phyloP scores from a whole-genome alignment of 1,139 yeast genomes.

The Sugiyamaella xylanicola region DNA sequence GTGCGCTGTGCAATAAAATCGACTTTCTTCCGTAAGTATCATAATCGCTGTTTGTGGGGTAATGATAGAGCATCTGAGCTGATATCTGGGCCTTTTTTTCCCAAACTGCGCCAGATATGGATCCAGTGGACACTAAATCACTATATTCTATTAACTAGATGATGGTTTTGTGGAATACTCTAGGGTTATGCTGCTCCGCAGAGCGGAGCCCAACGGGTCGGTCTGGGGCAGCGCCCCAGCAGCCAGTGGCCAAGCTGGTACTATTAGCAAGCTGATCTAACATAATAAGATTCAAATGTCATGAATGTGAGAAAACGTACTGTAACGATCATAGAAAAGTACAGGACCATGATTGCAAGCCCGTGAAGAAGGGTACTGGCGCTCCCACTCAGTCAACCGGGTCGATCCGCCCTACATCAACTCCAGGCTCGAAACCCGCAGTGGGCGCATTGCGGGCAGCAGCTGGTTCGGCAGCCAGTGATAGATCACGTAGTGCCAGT shows the following conservation, averaged over 20 bases:
- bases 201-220: conserved; percentile 1
- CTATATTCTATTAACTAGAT: too few species aligned
- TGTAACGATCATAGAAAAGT: conserved; percentile 55
- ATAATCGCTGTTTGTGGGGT: not conserved
- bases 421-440: conserved; percentile 3
- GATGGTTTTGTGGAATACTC: too few species aligned
- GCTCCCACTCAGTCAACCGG: too few species aligned
- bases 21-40: conserved; percentile 55
- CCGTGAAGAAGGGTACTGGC: conserved; percentile 6
- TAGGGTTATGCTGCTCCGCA: too few species aligned
- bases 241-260: not conserved
- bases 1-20: conserved; percentile 51
- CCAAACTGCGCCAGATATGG: not conserved
- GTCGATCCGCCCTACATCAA: conserved; percentile 6
- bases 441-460: not conserved
- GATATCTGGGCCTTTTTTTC: not conserved
- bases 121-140: too few species aligned
- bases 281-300: conserved; percentile 49
- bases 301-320: conserved; percentile 50
- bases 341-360: conserved; percentile 50
- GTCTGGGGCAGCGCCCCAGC: conserved; percentile 1
- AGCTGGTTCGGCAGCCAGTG: conserved; percentile 8
- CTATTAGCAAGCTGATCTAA: not conserved
- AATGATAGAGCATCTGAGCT: not conserved
- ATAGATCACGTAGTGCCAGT: conserved; percentile 8